Percentiles rank a stretch among this genome's conserved stretches.
phyloP scores from a whole-genome alignment of 257 asterid species.

The Solanum appendiculatum region DNA sequence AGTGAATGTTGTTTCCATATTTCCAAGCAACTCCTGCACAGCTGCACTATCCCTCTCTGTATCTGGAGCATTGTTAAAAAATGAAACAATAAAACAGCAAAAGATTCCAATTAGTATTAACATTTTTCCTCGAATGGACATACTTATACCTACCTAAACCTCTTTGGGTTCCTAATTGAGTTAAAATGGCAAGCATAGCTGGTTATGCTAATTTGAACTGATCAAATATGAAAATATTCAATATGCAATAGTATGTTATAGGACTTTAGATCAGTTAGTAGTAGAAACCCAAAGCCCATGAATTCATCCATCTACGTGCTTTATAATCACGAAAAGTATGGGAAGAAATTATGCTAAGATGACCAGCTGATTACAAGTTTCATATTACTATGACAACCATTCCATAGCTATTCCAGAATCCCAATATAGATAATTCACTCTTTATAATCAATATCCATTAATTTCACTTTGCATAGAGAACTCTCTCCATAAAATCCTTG shows the following conservation, averaged over 20 bases:
- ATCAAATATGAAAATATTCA: neutral
- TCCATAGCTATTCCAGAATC: neutral
- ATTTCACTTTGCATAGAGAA: neutral
- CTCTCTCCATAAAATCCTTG: neutral
- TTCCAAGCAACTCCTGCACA: conserved; percentile 76
- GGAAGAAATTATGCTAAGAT: neutral
- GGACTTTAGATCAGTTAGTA: neutral
- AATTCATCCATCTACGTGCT: neutral
- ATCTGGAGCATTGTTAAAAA: conserved; percentile 69
- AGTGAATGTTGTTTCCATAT: conserved; percentile 92
- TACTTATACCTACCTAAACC: neutral
- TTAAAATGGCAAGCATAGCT: neutral
- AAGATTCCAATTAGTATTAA: neutral
- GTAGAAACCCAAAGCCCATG: neutral
- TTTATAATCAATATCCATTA: neutral
- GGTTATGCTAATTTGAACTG: neutral
- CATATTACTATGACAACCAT: neutral
- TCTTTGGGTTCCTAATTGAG: neutral
- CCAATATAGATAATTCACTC: neutral
- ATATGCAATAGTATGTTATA: neutral
- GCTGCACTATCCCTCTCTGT: conserved; percentile 83
- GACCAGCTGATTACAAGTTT: neutral
- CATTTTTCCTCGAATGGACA: neutral
- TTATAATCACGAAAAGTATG: neutral
- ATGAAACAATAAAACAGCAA: conserved; percentile 87